Evolutionary conservation across 2,329 filamentous ascomycete genomes (phyloP).

Genomic region (Fusarium sp.): DNA sequence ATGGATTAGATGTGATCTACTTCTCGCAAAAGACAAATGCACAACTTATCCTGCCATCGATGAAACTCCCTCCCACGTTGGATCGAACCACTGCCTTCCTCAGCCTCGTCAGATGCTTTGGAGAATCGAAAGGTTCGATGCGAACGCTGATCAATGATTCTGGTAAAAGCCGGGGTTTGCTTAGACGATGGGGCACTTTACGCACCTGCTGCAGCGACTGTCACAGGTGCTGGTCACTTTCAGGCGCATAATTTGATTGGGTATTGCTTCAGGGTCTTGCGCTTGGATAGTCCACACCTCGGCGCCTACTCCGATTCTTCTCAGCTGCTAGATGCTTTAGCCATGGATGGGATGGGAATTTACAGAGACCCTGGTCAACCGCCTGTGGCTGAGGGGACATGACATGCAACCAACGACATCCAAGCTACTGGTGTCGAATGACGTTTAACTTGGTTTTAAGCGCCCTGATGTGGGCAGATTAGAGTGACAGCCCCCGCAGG

Average conservation of each 20-base stretch:
- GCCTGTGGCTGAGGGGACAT: conserved; percentile 24
- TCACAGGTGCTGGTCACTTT: conserved; percentile 42
- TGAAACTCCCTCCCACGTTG: conserved; percentile 31
- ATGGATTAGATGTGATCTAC: conserved; percentile 39
- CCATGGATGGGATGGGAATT: conserved; percentile 16
- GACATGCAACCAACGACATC: conserved; percentile 32
- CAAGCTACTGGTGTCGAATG: conserved; percentile 47
- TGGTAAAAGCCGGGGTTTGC: conserved; percentile 29
- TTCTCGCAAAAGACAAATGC: conserved; percentile 9
- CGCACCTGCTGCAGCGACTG: conserved; percentile 45
- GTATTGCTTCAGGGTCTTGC: conserved; percentile 17
- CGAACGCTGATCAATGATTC: conserved; percentile 34
- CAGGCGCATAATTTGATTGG: conserved; percentile 28
- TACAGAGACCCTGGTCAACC: conserved; percentile 24
- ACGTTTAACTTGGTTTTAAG: conserved; percentile 45
- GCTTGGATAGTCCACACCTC: conserved; percentile 21
- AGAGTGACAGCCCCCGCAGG: conserved; percentile 39
- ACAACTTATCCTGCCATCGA: conserved; percentile 12
- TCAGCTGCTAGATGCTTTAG: conserved; percentile 17
- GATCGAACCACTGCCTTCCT: conserved; percentile 44
- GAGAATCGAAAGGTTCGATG: conserved; percentile 49
- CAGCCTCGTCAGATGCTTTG: conserved; percentile 48
- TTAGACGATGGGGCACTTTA: conserved; percentile 29
- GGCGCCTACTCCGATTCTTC: conserved; percentile 35
- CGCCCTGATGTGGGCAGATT: conserved; percentile 43